Evolutionary conservation across 345 rosid genomes (phyloP), one percentile per base, ranked within the genome.

Genomic region (Camelina sativa): DNA sequence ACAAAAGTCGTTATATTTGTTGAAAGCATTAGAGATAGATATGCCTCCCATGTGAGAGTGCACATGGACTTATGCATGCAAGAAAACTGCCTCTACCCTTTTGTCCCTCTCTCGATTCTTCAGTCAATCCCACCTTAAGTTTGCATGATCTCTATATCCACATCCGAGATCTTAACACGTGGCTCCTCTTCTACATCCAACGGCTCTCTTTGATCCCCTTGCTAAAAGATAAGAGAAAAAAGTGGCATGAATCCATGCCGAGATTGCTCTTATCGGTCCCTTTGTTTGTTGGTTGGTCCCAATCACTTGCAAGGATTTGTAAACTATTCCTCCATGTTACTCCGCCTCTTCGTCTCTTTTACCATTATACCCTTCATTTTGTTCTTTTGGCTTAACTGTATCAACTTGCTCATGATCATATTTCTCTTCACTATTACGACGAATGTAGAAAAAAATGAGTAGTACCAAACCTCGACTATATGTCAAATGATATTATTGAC

Each of bases 61-160:
- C 74, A 68, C 79, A 76, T 72, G 76, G 76, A 72, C 41, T 52
- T 46, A 34, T 73, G 70, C 65, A 73, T 76, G 74, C 50, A 68
- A 61, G 69, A 61, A 75, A 75, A 67, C 73, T 75, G 61, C 73
- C 38, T 58, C 51, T 50, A 17, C 68, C 7, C 17, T 67, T 75
- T 75, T 67, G 68, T 67, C 69, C 1, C 40, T 67, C 69, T 61
- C 69, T 60, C 62, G 43, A 17, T 19, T 57, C 38, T 66, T 48
- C 78, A 38, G 51, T 25, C 25, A 58, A 25, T 59, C 17, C 79
- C 74, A 69, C 69, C 79, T 60, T 46, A 65, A 56, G 28, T 8
- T 53, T 63, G 54, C 55, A 67, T 75, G 37, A 75, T 75, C 46
- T 59, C 47, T 59, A 51, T 52, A 67, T 68, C 46, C 20, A 74